These are phyloP conservation scores for Ceratonia siliqua DNA, from an alignment of 306 rosid genomes.

Conservation along the genomic window DNA sequence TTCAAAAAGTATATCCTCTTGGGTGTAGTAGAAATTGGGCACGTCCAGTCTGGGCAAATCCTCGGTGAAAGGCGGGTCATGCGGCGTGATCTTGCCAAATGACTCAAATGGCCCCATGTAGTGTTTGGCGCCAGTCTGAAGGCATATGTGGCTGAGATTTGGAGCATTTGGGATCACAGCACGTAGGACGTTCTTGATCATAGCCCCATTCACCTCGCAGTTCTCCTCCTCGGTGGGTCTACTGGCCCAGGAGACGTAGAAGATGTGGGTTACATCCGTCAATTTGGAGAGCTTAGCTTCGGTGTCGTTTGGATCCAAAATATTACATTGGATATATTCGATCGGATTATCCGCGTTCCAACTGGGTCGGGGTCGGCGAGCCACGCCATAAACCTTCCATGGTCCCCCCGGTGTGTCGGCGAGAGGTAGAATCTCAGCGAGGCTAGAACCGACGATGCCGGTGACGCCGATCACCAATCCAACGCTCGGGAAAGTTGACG, in stretches of 20 bases:
- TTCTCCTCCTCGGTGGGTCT: constrained; percentile 58
- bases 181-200: constrained; percentile 54
- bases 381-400: constrained; percentile 80
- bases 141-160: constrained; percentile 60
- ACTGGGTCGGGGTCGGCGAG: constrained; percentile 58
- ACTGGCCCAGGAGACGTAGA: constrained; percentile 62
- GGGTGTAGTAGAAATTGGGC: constrained; percentile 61
- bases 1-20: constrained; percentile 54
- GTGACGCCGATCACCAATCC: constrained; percentile 54
- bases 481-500: constrained; percentile 30
- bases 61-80: constrained; percentile 69
- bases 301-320: constrained; percentile 48
- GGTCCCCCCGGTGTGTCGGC: constrained; percentile 68
- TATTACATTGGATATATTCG: constrained; percentile 65
- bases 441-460: constrained; percentile 54
- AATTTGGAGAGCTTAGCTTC: constrained; percentile 52
- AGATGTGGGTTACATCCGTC: constrained; percentile 64
- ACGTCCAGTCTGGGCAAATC: constrained; percentile 50
- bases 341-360: constrained; percentile 61
- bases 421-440: constrained; percentile 65
- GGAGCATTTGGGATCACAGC: constrained; percentile 59
- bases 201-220: constrained; percentile 51
- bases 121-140: constrained; percentile 69
- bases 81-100: constrained; percentile 26
- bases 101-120: constrained; percentile 54